Evolutionary conservation across 208 protist species (phyloP).

Genomic region (Leishmania gerbilli): DNA sequence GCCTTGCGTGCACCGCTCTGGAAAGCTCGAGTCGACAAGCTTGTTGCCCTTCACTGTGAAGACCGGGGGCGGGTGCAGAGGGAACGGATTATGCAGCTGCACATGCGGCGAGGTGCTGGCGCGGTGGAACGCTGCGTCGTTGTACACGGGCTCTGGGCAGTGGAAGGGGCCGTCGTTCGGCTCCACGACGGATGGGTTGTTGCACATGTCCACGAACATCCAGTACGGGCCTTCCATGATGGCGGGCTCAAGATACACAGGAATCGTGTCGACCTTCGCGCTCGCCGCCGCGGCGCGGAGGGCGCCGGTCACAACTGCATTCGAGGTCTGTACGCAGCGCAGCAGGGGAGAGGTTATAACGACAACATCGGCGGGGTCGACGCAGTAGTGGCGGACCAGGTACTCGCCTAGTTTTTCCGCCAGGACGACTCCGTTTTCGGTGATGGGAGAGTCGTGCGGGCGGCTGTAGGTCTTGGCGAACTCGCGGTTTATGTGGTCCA

Average conservation of each 20-base stretch:
- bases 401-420: constrained; percentile 46
- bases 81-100: constrained; percentile 32
- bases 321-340: constrained; percentile 56
- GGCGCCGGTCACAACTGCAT: constrained; percentile 42
- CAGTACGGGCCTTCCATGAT: constrained; percentile 50
- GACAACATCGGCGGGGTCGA: constrained; percentile 27
- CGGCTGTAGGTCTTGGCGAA: constrained; percentile 38
- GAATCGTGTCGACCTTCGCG: constrained; percentile 12
- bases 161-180: constrained; percentile 20
- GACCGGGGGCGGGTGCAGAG: constrained; percentile 33
- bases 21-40: constrained; percentile 40
- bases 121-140: constrained; percentile 30
- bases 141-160: constrained; percentile 42
- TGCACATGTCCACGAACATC: constrained; percentile 47
- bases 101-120: constrained; percentile 38
- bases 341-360: constrained; percentile 49
- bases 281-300: constrained; percentile 12
- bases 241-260: constrained; percentile 47
- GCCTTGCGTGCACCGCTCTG: constrained; percentile 28
- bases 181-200: constrained; percentile 32
- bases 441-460: constrained; percentile 70
- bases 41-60: constrained; percentile 27
- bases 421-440: constrained; percentile 45
- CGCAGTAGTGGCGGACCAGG: constrained; percentile 26
- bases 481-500: constrained; percentile 45